Conservation (phyloP, 2,329 filamentous ascomycete genomes). For the Beauveria sp. region DNA sequence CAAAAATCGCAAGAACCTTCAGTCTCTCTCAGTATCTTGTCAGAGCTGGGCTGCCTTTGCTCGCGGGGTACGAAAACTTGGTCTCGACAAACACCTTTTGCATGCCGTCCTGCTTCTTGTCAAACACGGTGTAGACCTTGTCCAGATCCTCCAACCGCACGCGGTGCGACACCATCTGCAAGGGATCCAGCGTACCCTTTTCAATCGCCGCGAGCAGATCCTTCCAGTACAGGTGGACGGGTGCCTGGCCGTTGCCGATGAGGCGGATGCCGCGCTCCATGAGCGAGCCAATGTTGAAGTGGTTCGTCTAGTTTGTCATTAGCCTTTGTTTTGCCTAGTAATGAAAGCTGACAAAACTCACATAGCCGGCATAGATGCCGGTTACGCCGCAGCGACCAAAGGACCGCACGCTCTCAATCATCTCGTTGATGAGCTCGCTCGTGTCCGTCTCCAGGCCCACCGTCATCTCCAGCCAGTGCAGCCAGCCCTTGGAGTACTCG, state of each 20-base stretch:
- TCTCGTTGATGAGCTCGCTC: slow-evolving; percentile 72
- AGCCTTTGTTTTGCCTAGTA: not conserved
- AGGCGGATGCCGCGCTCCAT: slow-evolving; percentile 84
- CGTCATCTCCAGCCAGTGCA: slow-evolving; percentile 49
- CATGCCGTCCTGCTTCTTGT: slow-evolving; percentile 57
- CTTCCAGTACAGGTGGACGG: slow-evolving; percentile 80
- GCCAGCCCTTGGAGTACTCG: slow-evolving; percentile 55
- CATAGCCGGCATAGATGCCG: slow-evolving; percentile 57
- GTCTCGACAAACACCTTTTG: slow-evolving; percentile 72
- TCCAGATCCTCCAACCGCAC: slow-evolving; percentile 66
- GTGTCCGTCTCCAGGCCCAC: slow-evolving; percentile 76
- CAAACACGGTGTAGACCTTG: slow-evolving; percentile 56
- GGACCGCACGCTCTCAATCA: slow-evolving; percentile 65
- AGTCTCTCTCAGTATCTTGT: slow-evolving; percentile 26
- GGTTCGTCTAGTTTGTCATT: slow-evolving; percentile 50
- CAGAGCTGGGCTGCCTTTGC: slow-evolving; percentile 34
- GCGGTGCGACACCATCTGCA: slow-evolving; percentile 76
- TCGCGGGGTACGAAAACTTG: slow-evolving; percentile 43
- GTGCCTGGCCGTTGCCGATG: slow-evolving; percentile 59
- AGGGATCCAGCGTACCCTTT: slow-evolving; percentile 60
- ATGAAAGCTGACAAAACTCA: slow-evolving; percentile 23
- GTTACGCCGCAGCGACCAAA: slow-evolving; percentile 72
- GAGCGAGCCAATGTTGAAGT: slow-evolving; percentile 74
- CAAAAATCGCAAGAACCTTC: no score
- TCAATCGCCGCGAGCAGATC: slow-evolving; percentile 63